phyloP scores from a whole-genome alignment of 2,329 filamentous ascomycete species.

The Talaromyces sp. region DNA sequence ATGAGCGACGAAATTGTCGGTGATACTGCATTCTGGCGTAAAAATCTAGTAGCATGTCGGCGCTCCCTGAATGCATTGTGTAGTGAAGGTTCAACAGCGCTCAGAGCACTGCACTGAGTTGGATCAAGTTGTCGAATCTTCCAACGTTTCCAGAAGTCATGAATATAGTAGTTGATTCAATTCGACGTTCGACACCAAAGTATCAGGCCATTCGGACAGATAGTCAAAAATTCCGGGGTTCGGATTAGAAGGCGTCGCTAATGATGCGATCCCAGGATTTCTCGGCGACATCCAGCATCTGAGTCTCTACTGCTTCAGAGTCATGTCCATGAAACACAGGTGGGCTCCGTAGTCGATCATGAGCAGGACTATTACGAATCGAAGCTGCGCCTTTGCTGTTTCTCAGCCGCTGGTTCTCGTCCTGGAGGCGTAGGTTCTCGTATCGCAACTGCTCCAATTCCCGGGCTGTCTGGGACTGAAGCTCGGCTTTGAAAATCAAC shows the following conservation, averaged over 20 bases:
- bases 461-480: slow-evolving; percentile 13
- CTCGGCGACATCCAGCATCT: slow-evolving; percentile 4
- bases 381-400: slow-evolving; percentile 14
- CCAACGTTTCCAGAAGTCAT: neutral
- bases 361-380: neutral
- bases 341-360: slow-evolving; percentile 1
- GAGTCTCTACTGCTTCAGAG: neutral
- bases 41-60: neutral
- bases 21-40: neutral
- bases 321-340: neutral
- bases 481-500: slow-evolving; percentile 19
- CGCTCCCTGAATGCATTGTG: neutral
- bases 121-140: too few species aligned
- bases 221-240: neutral
- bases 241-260: slow-evolving; percentile 7
- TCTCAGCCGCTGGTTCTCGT: slow-evolving; percentile 19
- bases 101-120: neutral
- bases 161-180: neutral
- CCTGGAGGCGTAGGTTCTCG: slow-evolving; percentile 19
- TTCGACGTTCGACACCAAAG: neutral
- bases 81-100: neutral
- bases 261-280: slow-evolving; percentile 13
- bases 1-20: neutral
- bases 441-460: slow-evolving; percentile 15
- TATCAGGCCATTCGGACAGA: neutral